Evolutionary conservation across 306 rosid genomes (phyloP).

Genomic region (Aeschynomene evenia): DNA sequence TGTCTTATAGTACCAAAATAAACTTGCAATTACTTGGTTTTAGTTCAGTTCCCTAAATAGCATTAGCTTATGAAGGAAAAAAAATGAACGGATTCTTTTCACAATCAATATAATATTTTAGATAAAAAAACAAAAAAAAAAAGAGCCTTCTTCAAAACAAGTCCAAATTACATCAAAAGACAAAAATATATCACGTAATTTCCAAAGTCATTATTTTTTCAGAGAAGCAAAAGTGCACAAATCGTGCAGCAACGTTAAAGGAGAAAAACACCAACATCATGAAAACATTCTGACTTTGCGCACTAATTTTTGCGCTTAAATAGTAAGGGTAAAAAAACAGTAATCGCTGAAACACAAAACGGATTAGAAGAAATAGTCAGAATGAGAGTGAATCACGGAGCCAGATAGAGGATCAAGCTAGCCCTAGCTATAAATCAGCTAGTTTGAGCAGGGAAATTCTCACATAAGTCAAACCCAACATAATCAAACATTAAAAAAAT

Average conservation of each 20-base stretch:
- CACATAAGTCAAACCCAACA: constrained; percentile 17
- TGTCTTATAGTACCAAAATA: not conserved
- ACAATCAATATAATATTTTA: not conserved
- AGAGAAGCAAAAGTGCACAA: not conserved
- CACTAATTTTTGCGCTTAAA: not conserved
- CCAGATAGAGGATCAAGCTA: constrained; percentile 10
- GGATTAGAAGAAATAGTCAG: constrained; percentile 7
- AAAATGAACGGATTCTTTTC: not conserved
- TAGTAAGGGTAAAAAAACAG: constrained; percentile 34
- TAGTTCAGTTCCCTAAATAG: constrained; percentile 1
- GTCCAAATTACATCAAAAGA: not conserved
- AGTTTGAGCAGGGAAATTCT: constrained; percentile 1
- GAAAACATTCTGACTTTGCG: not conserved
- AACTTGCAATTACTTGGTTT: not conserved
- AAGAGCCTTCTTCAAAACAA: not conserved
- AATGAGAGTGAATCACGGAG: constrained; percentile 19
- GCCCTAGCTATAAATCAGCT: constrained; percentile 12
- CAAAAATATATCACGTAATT: not conserved
- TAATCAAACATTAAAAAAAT: constrained; percentile 6
- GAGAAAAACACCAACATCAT: constrained; percentile 22
- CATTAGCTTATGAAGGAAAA: not conserved
- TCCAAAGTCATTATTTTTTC: not conserved
- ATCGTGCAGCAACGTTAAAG: not conserved
- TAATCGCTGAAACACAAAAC: constrained; percentile 18
- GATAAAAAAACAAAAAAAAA: not conserved